Percentiles rank a stretch among this genome's conserved stretches.
phyloP scores from a whole-genome alignment of 2,329 filamentous ascomycete genomes.

The Taxawa tesnikishii region DNA sequence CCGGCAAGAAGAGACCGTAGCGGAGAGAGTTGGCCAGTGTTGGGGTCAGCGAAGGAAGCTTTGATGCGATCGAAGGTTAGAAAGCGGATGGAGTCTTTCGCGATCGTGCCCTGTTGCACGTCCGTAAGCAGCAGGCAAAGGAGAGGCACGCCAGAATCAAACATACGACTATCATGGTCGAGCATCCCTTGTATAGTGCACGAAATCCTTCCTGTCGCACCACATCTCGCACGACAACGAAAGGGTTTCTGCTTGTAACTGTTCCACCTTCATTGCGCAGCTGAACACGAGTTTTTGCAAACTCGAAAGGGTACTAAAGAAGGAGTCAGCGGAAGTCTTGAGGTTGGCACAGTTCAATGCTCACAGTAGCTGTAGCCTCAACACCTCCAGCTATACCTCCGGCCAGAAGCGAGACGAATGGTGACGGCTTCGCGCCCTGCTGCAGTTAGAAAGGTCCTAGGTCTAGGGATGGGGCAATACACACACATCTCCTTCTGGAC shows the following conservation, averaged over 20 bases:
- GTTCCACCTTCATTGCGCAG: conserved; percentile 33
- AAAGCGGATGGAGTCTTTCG: conserved; percentile 55
- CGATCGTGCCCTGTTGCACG: conserved; percentile 45
- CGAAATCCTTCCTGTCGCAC: conserved; percentile 43
- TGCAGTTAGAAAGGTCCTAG: no score
- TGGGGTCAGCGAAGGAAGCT: conserved; percentile 40
- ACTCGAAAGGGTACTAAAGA: conserved; percentile 49
- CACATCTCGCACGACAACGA: conserved; percentile 43
- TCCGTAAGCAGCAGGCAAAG: no score
- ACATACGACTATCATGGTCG: conserved; percentile 40
- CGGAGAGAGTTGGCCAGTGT: conserved; percentile 45
- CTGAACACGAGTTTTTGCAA: conserved; percentile 53
- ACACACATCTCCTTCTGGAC: no score
- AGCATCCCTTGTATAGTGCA: conserved; percentile 52
- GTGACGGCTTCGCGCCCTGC: conserved; percentile 12
- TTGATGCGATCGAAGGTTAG: conserved; percentile 55
- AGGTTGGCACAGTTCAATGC: no score
- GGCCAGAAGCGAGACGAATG: conserved; percentile 21
- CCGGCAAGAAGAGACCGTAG: conserved; percentile 48
- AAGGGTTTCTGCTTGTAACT: conserved; percentile 42
- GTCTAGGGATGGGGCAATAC: no score
- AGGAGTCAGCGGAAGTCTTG: background rate
- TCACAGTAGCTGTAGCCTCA: conserved; percentile 19
- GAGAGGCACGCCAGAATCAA: background rate
- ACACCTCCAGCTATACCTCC: conserved; percentile 23